Evolutionary conservation across 352 stramenopile genomes (phyloP), one percentile per base, ranked within the genome.

Genomic region (Phytophthora constricta): DNA sequence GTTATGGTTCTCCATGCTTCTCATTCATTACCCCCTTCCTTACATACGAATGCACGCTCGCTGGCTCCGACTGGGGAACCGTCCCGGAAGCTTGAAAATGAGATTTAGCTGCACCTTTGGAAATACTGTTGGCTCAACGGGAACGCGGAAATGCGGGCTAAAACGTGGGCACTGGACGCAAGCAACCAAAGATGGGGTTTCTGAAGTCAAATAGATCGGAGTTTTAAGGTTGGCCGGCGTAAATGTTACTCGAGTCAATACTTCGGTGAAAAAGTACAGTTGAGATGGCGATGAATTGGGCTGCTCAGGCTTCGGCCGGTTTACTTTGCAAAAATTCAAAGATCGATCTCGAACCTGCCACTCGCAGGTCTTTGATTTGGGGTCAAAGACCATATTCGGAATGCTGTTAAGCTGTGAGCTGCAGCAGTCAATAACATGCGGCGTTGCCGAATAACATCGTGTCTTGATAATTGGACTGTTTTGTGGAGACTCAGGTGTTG

Each of bases 351-450:
- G 47, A 39, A 54, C 27, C 10, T 20, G 54, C 74, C 74, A 82
- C 33, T 72, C 57, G 47, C 70, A 82, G 2, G 54, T 75, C 28
- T 65, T 67, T 11, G 62, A 62, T 9, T 50, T 22, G 8, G 28
- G 43, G 45, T 82, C 60, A 34, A 63, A 82, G 14, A 22, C 23
- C 34, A 82, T 77, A n/a, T 57, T 62, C n/a, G 74, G 68, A 39
- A 80, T 65, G 17, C 53, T 82, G 43, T 78, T 67, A 4, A 85
- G 53, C 25, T 77, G 57, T 8, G 71, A 77, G 2, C 68, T 65
- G 47, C 64, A 82, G 34, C 71, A 77, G 22, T 85, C 71, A 31
- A 83, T 79, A 39, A 76, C 77, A 31, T 85, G 68, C 9, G 74
- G 71, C 3, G 74, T 85, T 20, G 72, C 68, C 5, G 72, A 52